phyloP scores from a whole-genome alignment of 2,329 filamentous ascomycete genomes.

The Epichloe scottii region DNA sequence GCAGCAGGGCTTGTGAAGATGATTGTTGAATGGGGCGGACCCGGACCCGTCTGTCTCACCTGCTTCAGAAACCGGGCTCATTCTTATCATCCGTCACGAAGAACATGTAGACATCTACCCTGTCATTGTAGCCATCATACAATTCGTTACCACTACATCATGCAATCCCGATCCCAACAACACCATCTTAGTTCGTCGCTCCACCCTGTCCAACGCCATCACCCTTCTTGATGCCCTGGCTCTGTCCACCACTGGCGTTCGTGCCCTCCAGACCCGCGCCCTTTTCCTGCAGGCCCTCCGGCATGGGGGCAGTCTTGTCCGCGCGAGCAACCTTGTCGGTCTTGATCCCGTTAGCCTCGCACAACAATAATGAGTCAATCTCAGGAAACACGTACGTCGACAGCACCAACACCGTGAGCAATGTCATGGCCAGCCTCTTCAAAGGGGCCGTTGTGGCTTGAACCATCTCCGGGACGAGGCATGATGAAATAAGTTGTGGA shows the following conservation, averaged over 20 bases:
- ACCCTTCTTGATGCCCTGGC: constrained; percentile 29
- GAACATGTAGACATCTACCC: background rate
- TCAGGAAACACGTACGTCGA: constrained; percentile 20
- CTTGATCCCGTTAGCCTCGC: constrained; percentile 11
- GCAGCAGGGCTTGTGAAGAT: constrained; percentile 1
- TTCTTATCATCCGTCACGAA: no score
- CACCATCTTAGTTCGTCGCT: constrained; percentile 6
- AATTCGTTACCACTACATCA: background rate
- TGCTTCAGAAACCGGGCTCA: no score
- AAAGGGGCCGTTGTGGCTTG: constrained; percentile 32
- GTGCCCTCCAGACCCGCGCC: constrained; percentile 27
- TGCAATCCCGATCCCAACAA: background rate
- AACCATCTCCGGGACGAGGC: constrained; percentile 38
- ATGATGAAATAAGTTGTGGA: constrained; percentile 20
- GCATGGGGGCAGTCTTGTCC: constrained; percentile 36
- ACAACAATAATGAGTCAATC: background rate
- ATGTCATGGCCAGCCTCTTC: constrained; percentile 28
- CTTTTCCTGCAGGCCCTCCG: constrained; percentile 29
- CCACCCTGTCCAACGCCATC: constrained; percentile 28
- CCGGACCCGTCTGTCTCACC: no score
- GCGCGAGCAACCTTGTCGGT: constrained; percentile 29
- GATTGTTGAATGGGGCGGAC: no score
- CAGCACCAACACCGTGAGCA: constrained; percentile 29
- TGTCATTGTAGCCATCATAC: background rate
- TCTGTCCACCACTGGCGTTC: constrained; percentile 31